Evolutionary conservation across 1,139 yeast genomes (phyloP).

Genomic region (Sugiyamaella xylanicola): DNA sequence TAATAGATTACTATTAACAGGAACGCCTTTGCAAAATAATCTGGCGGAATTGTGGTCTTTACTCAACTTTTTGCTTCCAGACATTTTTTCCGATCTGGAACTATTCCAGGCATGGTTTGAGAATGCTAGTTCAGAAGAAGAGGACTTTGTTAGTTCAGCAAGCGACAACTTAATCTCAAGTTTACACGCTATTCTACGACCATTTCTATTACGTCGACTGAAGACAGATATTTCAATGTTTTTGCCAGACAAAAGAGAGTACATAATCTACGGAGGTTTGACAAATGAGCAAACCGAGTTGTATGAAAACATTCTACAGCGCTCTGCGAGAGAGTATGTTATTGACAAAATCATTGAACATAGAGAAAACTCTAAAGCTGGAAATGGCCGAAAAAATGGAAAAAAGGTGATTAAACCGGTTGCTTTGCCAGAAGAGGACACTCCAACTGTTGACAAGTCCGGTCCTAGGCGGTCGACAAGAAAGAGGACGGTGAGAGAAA

Average conservation of each 20-base stretch:
- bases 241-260: constrained; percentile 88
- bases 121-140: constrained; percentile 52
- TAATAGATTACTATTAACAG: constrained; percentile 55
- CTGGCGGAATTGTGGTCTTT: constrained; percentile 52
- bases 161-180: constrained; percentile 60
- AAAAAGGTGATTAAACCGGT: background rate
- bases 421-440: too few species aligned
- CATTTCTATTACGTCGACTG: constrained; percentile 79
- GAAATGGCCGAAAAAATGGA: background rate
- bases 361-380: constrained; percentile 21
- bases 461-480: constrained; percentile 5
- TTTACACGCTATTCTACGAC: constrained; percentile 83
- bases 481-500: background rate
- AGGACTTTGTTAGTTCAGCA: constrained; percentile 36
- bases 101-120: constrained; percentile 94
- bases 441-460: background rate
- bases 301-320: constrained; percentile 61
- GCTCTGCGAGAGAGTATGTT: constrained; percentile 42
- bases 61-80: constrained; percentile 62
- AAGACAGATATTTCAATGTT: constrained; percentile 69
- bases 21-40: constrained; percentile 57
- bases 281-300: constrained; percentile 62
- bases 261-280: constrained; percentile 71
- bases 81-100: constrained; percentile 85
- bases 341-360: constrained; percentile 43